Base-by-base conservation (phyloP, 2,329 filamentous ascomycete species). In the Piedraia hortae region DNA sequence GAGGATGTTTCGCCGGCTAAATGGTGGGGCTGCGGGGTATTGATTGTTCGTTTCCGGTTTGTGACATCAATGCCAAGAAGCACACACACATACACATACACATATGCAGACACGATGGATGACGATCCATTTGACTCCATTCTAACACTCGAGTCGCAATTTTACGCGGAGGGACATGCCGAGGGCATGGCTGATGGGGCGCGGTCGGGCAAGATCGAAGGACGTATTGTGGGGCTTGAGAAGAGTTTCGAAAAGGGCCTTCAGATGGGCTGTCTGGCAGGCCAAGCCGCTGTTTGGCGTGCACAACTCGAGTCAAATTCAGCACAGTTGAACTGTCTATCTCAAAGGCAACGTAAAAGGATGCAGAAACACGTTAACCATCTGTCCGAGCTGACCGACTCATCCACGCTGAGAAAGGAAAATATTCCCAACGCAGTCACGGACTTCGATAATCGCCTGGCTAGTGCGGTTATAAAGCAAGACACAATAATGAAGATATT, bases 231-330 rank as follows among this genome's bases (percentile, higher is more conserved):
- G 40, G 85, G 82, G 1, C 62, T 93, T 18, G 72, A 88, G 42
- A 85, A 80, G 31, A 82, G 80, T 0, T 93, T 85, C 35, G 75
- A 90, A 36, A 93, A 90, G 47, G 91, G 88, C 38, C 41, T 72
- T 18, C 68, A 77, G 29, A 61, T 77, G 43, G 82, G 82, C 2
- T 57, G 59, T 26, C 47, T 93, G 14, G 69, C 82, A 34, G 74
- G 77, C 19, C 68, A 65, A 36, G 65, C 75, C 8, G 48, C 72
- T 12, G 55, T 93, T n/a, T 93, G 82, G 80, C 65, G 67, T 7
- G 71, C 73, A 28, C 57, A 78, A 24, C 14, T 23, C 12, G 4
- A 10, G 12, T 9, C 13, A 11, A 14, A 12, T 3, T 7, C 19
- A 11, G 17, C 7, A 8, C 9, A 6, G 4, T 10, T 5, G 5